These are phyloP conservation scores for Erucastrum elatum DNA, from an alignment of 345 rosid species.

Conservation along the genomic window DNA sequence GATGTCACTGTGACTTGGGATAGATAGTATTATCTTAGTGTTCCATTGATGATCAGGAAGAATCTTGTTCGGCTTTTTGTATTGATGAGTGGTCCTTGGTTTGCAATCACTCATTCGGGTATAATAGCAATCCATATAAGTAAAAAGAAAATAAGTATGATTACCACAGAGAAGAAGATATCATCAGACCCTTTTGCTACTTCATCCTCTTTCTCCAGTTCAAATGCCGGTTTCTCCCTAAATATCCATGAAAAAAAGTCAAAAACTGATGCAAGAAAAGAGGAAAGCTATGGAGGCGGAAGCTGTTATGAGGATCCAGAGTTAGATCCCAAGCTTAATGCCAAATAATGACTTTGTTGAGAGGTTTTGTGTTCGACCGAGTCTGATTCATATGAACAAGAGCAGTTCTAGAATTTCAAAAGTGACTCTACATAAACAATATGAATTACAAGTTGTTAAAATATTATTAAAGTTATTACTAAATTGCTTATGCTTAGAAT, in stretches of 20 bases:
- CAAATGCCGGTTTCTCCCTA: constrained; percentile 48
- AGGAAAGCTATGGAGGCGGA: constrained; percentile 28
- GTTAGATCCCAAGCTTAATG: constrained; percentile 47
- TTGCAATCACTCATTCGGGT: constrained; percentile 7
- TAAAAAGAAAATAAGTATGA: not conserved
- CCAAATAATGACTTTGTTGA: constrained; percentile 52
- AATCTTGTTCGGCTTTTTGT: constrained; percentile 62
- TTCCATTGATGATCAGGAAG: constrained; percentile 72
- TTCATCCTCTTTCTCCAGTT: constrained; percentile 57
- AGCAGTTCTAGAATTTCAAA: too few species aligned
- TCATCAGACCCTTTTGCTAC: constrained; percentile 59
- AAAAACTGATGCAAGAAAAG: constrained; percentile 21
- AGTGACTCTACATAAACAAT: too few species aligned
- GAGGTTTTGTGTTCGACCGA: constrained; percentile 37
- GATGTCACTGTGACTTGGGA: constrained; percentile 28
- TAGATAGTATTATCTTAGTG: constrained; percentile 53
- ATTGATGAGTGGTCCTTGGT: constrained; percentile 56
- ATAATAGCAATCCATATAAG: not conserved
- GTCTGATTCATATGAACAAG: constrained; percentile 9
- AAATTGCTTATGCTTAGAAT: too few species aligned
- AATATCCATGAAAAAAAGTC: constrained; percentile 49
- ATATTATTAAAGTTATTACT: too few species aligned
- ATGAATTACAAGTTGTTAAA: too few species aligned
- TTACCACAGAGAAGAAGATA: not conserved
- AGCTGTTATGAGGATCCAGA: constrained; percentile 52